Evolutionary conservation across 768 basidiomycete genomes (phyloP), one percentile per base, ranked within the genome.

Genomic region (Tephrocybe sp.): DNA sequence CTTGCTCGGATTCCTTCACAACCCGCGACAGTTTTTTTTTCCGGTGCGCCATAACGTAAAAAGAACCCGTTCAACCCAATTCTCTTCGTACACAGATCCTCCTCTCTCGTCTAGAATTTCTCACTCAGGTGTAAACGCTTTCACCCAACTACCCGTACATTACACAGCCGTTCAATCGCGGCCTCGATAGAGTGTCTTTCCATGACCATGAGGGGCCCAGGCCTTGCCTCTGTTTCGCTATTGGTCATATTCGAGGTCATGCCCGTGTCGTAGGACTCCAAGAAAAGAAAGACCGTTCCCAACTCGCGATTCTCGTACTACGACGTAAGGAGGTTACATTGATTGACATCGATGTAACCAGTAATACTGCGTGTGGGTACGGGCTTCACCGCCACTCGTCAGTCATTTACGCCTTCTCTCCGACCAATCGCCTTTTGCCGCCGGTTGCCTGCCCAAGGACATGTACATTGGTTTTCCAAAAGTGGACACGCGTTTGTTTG

Each of bases 11-110:
- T 55, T 37, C 41, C 37, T 42, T 24, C 21, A 43, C 31, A 24
- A 34, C 42, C 42, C 49, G 42, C 49, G 49, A 49, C 27, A 42
- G 40, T 41, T 34, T 7, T 34, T 42, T 48, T 31, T 23, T 16
- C 18, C 12, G 22, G 37, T 42, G 24, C 24, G 16, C 25, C 38
- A 36, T 44, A 15, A 53, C 52, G 38, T 54, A 49, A 49, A 49
- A 31, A 50, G 33, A 43, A 34, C 23, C 22, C 16, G 33, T 34
- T 4, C 33, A 24, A 29, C 24, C 25, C 27, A 27, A 41, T 12
- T 31, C 12, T 24, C 50, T 52, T 56, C 50, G 25, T 47, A 18
- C 12, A 25, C 21, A 49, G 54, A 56, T 56, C 50, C 49, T 41
- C 37, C 18, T 34, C 33, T 34, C 33, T 34, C 15, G 15, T 10